Evolutionary conservation across 352 stramenopile genomes (phyloP).

Genomic region (Plasmopara muralis): DNA sequence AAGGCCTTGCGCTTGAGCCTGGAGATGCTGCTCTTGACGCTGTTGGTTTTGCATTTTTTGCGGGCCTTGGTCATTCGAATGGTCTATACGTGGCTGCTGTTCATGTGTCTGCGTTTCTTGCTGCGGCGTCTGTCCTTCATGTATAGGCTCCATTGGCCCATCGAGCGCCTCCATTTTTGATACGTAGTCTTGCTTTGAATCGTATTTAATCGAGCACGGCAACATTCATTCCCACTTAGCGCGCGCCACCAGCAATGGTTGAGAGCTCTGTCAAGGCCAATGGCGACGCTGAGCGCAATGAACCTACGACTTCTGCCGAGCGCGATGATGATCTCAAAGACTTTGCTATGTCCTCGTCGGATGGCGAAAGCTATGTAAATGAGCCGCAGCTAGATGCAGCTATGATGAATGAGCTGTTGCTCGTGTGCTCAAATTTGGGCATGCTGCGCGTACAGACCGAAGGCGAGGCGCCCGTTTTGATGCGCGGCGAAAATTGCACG

Average conservation of each 20-base stretch:
- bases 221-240: constrained; percentile 2
- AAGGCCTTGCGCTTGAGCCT: too few species aligned
- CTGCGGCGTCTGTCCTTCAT: constrained; percentile 8
- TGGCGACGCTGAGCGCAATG: background rate
- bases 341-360: constrained; percentile 45
- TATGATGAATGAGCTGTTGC: constrained; percentile 84
- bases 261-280: background rate
- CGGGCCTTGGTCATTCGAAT: background rate
- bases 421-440: constrained; percentile 84
- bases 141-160: constrained; percentile 4
- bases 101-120: constrained; percentile 3
- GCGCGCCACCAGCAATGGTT: constrained; percentile 1
- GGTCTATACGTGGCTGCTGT: background rate
- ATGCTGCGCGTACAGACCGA: constrained; percentile 63
- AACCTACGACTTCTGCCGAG: background rate
- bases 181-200: background rate
- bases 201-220: constrained; percentile 1
- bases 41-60: constrained; percentile 7
- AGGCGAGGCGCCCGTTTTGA: constrained; percentile 53
- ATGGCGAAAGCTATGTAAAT: constrained; percentile 28
- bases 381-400: constrained; percentile 48
- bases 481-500: constrained; percentile 78
- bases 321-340: constrained; percentile 48
- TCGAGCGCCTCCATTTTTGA: constrained; percentile 8
- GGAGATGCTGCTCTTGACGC: background rate